Evolutionary conservation across 1,284 basidiomycete genomes (phyloP).

Genomic region (Leccinum pallidistipes): DNA sequence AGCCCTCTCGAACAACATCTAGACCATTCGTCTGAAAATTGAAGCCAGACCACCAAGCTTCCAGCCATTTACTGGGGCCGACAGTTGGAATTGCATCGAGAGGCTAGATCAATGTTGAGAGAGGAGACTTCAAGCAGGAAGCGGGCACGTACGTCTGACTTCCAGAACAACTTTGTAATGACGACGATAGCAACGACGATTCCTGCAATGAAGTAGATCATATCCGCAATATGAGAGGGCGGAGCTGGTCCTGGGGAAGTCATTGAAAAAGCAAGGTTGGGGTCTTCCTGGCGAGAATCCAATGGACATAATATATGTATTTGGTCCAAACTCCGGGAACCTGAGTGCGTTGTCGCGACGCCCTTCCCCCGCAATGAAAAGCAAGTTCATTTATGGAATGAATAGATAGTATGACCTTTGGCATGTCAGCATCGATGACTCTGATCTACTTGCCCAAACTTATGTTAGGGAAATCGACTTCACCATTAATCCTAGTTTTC

Average conservation of each 20-base stretch:
- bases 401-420: background rate
- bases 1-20: constrained; percentile 24
- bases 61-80: constrained; percentile 19
- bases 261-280: constrained; percentile 2
- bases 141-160: constrained; percentile 3
- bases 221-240: background rate
- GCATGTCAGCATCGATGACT: background rate
- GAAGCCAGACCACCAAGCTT: constrained; percentile 17
- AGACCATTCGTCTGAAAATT: constrained; percentile 6
- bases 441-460: background rate
- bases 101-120: constrained; percentile 4
- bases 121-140: background rate
- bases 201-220: background rate
- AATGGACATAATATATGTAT: constrained; percentile 6
- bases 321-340: background rate
- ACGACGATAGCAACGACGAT: background rate
- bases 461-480: background rate
- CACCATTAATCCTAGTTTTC: background rate
- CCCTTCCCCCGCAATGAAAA: constrained; percentile 2
- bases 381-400: constrained; percentile 7
- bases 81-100: constrained; percentile 25
- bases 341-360: background rate
- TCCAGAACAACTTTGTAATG: background rate
- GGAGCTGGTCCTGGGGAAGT: background rate
- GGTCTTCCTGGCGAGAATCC: background rate